phyloP scores from a whole-genome alignment of 257 asterid species.

The Nicotiana tomentosiformis region DNA sequence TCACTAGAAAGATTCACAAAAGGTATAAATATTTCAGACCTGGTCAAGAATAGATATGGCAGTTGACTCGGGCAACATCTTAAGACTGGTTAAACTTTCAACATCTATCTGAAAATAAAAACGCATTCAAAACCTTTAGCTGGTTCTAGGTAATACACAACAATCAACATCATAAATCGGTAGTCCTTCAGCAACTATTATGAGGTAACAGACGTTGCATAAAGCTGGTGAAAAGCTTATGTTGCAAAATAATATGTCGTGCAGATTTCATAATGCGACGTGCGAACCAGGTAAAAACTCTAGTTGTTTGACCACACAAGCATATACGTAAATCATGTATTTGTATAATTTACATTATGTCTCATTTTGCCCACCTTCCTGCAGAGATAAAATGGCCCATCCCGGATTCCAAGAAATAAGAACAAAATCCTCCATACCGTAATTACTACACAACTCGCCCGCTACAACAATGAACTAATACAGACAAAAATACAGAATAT shows the following conservation, averaged over 20 bases:
- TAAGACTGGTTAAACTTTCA: slow-evolving; percentile 50
- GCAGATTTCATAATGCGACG: neutral
- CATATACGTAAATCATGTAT: neutral
- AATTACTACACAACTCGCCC: neutral
- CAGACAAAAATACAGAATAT: neutral
- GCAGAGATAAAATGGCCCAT: neutral
- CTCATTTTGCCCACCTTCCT: neutral
- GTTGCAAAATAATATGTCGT: neutral
- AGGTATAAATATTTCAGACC: slow-evolving; percentile 36
- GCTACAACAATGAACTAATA: neutral
- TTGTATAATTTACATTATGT: neutral
- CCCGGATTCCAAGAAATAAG: neutral
- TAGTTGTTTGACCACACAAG: neutral
- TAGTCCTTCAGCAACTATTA: neutral
- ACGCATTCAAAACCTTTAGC: neutral
- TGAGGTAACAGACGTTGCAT: neutral
- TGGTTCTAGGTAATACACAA: neutral
- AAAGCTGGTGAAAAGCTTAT: neutral
- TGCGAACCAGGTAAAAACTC: neutral
- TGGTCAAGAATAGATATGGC: slow-evolving; percentile 90
- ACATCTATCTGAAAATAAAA: slow-evolving; percentile 58
- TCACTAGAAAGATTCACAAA: neutral
- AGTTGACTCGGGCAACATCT: slow-evolving; percentile 60
- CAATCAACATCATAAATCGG: neutral
- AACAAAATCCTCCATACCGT: neutral